Evolutionary conservation across 2,329 filamentous ascomycete genomes (phyloP).

Genomic region (Paraphoma sp.): DNA sequence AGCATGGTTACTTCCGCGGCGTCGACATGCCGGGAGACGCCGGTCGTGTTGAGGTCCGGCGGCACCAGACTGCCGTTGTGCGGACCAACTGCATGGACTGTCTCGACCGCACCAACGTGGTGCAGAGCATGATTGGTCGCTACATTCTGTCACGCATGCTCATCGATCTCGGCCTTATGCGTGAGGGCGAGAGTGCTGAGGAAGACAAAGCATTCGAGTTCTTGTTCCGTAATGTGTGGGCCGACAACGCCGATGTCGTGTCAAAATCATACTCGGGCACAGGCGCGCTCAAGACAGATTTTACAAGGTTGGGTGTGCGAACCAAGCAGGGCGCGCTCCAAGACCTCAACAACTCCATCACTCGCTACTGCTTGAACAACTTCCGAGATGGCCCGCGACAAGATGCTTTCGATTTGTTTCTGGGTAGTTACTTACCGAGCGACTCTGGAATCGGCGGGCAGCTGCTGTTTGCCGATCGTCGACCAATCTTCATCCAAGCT

Average conservation of each 20-base stretch:
- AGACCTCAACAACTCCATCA: slow-evolving; percentile 86
- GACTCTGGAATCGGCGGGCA: slow-evolving; percentile 73
- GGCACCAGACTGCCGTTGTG: slow-evolving; percentile 85
- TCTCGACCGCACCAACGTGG: slow-evolving; percentile 94
- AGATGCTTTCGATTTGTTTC: slow-evolving; percentile 93
- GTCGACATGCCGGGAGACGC: slow-evolving; percentile 80
- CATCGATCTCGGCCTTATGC: slow-evolving; percentile 79
- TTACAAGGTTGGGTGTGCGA: slow-evolving; percentile 89
- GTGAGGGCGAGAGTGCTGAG: slow-evolving; percentile 76
- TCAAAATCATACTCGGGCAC: slow-evolving; percentile 94
- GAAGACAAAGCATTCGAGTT: slow-evolving; percentile 84
- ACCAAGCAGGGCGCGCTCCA: slow-evolving; percentile 85
- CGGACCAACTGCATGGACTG: slow-evolving; percentile 99
- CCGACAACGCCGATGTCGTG: slow-evolving; percentile 96
- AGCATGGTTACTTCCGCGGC: slow-evolving; percentile 91
- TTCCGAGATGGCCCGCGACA: slow-evolving; percentile 92
- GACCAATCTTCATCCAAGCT: slow-evolving; percentile 89
- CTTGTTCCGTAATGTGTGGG: slow-evolving; percentile 97
- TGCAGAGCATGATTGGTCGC: slow-evolving; percentile 95
- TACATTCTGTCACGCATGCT: slow-evolving; percentile 90
- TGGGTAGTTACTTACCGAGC: slow-evolving; percentile 82
- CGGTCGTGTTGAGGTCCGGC: slow-evolving; percentile 79
- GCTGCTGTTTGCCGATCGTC: slow-evolving; percentile 80
- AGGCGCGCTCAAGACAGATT: slow-evolving; percentile 96
- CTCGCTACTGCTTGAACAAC: slow-evolving; percentile 91